phyloP scores from a whole-genome alignment of 495 filamentous ascomycete genomes.

The Entonaema liquescens region DNA sequence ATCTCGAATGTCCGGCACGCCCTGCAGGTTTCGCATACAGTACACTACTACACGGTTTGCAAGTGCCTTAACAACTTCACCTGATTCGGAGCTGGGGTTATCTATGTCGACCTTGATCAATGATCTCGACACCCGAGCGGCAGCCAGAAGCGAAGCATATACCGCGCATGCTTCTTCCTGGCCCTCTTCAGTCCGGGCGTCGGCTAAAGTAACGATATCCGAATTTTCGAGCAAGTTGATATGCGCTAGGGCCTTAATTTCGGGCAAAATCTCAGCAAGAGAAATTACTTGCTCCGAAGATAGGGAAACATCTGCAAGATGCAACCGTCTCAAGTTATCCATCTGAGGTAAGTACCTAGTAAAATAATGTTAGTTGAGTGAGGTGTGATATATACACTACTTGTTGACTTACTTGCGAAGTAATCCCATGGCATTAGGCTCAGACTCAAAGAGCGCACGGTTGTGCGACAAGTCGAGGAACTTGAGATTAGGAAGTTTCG shows the following conservation, averaged over 20 bases:
- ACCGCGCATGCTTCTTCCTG: conserved; percentile 95
- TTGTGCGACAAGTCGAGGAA: conserved; percentile 95
- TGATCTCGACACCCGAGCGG: conserved; percentile 81
- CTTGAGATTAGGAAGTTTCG: conserved; percentile 75
- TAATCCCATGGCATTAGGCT: conserved; percentile 77
- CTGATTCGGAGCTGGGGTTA: conserved; percentile 77
- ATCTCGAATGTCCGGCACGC: conserved; percentile 49
- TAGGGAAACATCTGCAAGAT: conserved; percentile 87
- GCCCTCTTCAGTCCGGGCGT: conserved; percentile 71
- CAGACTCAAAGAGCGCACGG: conserved; percentile 74
- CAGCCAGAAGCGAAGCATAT: conserved; percentile 90
- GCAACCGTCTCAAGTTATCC: conserved; percentile 80
- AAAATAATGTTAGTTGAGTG: conserved; percentile 21
- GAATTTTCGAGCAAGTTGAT: conserved; percentile 89
- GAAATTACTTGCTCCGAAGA: conserved; percentile 87
- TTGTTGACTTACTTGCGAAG: conserved; percentile 68
- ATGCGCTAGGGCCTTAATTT: conserved; percentile 83
- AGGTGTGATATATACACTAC: background rate
- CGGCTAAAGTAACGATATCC: conserved; percentile 69
- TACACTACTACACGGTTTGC: conserved; percentile 94
- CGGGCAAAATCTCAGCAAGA: conserved; percentile 87
- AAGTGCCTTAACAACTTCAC: conserved; percentile 89
- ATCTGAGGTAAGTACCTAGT: conserved; percentile 80
- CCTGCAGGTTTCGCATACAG: conserved; percentile 89
- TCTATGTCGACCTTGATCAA: conserved; percentile 94